phyloP scores from a whole-genome alignment of 2,329 filamentous ascomycete species.

The Atkinsonella texensis region DNA sequence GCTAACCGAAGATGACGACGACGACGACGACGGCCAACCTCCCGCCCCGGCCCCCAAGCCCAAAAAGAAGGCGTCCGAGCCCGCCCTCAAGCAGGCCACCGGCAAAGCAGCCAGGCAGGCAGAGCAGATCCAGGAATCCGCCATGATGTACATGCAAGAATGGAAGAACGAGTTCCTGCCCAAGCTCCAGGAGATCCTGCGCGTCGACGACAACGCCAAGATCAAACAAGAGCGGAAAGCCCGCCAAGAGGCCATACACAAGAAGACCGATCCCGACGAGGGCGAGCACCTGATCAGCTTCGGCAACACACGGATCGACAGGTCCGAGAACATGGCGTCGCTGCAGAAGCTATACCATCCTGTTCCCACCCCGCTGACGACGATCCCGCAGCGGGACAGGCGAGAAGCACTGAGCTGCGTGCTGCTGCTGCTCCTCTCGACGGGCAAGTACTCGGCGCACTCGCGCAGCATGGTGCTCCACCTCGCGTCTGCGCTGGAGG shows the following conservation, averaged over 20 bases:
- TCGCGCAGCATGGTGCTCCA: slow-evolving; percentile 58
- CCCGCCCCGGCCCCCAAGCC: slow-evolving; percentile 4
- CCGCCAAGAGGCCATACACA: slow-evolving; percentile 30
- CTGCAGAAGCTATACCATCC: slow-evolving; percentile 42
- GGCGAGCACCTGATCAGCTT: slow-evolving; percentile 30
- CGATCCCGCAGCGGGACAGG: slow-evolving; percentile 45
- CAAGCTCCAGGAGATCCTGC: slow-evolving; percentile 56
- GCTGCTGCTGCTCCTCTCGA: slow-evolving; percentile 56
- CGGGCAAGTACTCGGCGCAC: slow-evolving; percentile 64
- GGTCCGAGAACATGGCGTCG: slow-evolving; percentile 27
- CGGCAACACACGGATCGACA: slow-evolving; percentile 21
- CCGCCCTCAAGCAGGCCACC: neutral
- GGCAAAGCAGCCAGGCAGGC: slow-evolving; percentile 16
- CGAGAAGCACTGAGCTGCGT: slow-evolving; percentile 56
- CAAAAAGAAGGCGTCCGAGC: slow-evolving; percentile 6
- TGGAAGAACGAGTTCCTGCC: slow-evolving; percentile 64
- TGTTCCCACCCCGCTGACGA: slow-evolving; percentile 40
- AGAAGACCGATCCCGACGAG: slow-evolving; percentile 23
- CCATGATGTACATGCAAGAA: slow-evolving; percentile 59
- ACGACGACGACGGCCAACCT: slow-evolving; percentile 7
- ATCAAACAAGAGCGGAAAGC: slow-evolving; percentile 34
- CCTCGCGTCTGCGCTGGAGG: slow-evolving; percentile 52
- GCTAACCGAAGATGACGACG: slow-evolving; percentile 12
- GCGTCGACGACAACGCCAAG: slow-evolving; percentile 35
- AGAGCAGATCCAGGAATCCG: slow-evolving; percentile 32